phyloP scores from a whole-genome alignment of 345 rosid species.

The Hibiscus trionum region DNA sequence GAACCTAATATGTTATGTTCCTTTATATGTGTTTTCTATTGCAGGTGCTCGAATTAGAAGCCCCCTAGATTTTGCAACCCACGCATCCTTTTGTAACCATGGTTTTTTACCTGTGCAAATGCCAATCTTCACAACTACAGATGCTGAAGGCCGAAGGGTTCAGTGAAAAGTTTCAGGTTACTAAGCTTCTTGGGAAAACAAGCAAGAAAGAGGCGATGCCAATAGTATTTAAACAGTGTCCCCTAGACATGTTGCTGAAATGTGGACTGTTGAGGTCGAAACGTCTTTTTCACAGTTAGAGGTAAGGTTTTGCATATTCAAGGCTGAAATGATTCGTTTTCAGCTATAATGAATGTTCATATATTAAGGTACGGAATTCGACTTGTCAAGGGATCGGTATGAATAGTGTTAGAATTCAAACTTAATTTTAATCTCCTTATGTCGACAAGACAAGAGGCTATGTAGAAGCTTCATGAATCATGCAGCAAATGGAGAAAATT shows the following conservation, averaged over 20 bases:
- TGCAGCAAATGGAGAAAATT: too few species aligned
- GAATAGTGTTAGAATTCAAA: slow-evolving; percentile 10
- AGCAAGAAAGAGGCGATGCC: slow-evolving; percentile 27
- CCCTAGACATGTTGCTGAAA: slow-evolving; percentile 54
- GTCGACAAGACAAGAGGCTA: too few species aligned
- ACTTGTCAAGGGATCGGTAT: slow-evolving; percentile 38
- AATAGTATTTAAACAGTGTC: slow-evolving; percentile 51
- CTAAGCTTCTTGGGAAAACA: slow-evolving; percentile 34
- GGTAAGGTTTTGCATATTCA: slow-evolving; percentile 36
- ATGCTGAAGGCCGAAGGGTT: slow-evolving; percentile 43
- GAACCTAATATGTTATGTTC: neutral
- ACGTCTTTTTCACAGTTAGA: slow-evolving; percentile 70
- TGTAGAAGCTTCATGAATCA: too few species aligned
- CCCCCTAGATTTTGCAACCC: slow-evolving; percentile 56
- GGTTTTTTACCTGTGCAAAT: slow-evolving; percentile 68
- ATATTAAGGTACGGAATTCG: neutral
- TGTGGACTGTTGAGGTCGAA: slow-evolving; percentile 76
- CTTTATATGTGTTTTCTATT: neutral
- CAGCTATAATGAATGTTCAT: too few species aligned
- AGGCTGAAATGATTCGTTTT: too few species aligned
- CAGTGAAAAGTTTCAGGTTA: slow-evolving; percentile 53
- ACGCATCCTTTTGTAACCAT: slow-evolving; percentile 55
- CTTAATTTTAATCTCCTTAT: too few species aligned
- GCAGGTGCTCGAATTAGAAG: slow-evolving; percentile 69
- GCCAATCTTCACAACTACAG: slow-evolving; percentile 68